A percentile compares a stretch with the other conserved stretches of the same genome.
Conservation (phyloP, 768 basidiomycete genomes). For the Lactarius evosmus region DNA sequence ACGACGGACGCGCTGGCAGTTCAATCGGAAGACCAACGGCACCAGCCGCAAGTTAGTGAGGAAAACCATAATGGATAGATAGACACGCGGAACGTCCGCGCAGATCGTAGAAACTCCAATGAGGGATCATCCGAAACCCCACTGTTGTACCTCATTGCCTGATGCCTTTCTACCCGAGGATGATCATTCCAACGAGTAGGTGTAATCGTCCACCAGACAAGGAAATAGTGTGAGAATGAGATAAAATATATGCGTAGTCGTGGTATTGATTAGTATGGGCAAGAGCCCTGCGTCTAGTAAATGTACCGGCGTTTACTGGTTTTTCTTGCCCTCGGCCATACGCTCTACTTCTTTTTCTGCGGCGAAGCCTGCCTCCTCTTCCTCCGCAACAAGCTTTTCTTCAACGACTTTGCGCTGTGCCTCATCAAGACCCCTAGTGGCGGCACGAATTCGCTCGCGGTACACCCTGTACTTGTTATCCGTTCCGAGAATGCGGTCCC, state of each 20-base stretch:
- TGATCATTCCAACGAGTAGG: not conserved
- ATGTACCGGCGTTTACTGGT: constrained; percentile 8
- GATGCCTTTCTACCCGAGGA: not conserved
- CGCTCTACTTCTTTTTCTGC: constrained; percentile 55
- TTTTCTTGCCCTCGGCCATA: constrained; percentile 29
- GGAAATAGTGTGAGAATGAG: constrained; percentile 2
- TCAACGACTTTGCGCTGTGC: constrained; percentile 56
- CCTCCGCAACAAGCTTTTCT: constrained; percentile 59
- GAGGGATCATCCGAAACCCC: not conserved
- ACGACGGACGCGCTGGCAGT: not conserved
- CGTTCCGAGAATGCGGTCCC: constrained; percentile 85
- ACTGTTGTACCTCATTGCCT: not conserved
- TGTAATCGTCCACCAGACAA: not conserved
- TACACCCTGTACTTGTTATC: constrained; percentile 87
- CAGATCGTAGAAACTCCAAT: not conserved
- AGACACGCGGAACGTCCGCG: not conserved
- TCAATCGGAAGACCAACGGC: not conserved
- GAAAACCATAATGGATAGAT: too few species aligned
- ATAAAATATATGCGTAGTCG: constrained; percentile 6
- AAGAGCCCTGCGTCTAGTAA: not conserved
- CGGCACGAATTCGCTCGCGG: constrained; percentile 60
- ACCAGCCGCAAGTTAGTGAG: not conserved
- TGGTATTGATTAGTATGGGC: not conserved
- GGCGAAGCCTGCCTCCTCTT: constrained; percentile 67
- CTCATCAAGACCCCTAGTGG: constrained; percentile 42